Base-by-base conservation (phyloP, 257 asterid species). In the Nicotiana undulata region DNA sequence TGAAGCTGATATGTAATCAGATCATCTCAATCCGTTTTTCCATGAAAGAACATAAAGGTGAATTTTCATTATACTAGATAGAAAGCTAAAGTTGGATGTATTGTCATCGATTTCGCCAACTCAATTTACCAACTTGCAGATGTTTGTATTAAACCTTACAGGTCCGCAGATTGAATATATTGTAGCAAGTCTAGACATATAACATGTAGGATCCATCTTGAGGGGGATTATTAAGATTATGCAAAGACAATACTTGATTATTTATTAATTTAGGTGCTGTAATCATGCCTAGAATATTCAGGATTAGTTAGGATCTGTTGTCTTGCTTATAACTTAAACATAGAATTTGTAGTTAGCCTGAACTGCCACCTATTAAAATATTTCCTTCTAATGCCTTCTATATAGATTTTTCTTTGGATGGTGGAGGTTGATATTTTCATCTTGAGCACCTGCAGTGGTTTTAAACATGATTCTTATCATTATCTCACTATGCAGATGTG, bases 401-500 rank as follows among this genome's bases (percentile, higher is more conserved):
- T 32, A 70, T 70, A 74, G 5, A 24, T 17, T 24, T 72, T 26
- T 74, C 61, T 74, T 74, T 49, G 61, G 78, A 74, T 74, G 61
- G 37, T 46, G 37, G 40, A 46, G 16, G 78, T 74, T 56, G 51
- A 61, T 83, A 79, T 16, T 24, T 75, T 44, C 46, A 46, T 52
- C 63, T 66, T 79, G 82, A 79, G 56, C 68, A 31, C 10, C 59
- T 24, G 63, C 32, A 83, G 79, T 85, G 80, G 40, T 63, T 80
- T 66, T 56, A 76, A 44, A 79, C 75, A 40, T 22, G 80, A 82
- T 81, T 85, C 86, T 84, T 88, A 84, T 84, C 75, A 79, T 81
- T 77, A 31, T 24, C 75, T 11, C 46, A 58, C 80, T 82, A 80
- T 88, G 87, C 92, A 96, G 99, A 89, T 96, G 99, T 83, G 34